Percentiles rank a stretch among this genome's conserved stretches.
phyloP scores from a whole-genome alignment of 108 stramenopile genomes.

The Schizochytrium sp. region DNA sequence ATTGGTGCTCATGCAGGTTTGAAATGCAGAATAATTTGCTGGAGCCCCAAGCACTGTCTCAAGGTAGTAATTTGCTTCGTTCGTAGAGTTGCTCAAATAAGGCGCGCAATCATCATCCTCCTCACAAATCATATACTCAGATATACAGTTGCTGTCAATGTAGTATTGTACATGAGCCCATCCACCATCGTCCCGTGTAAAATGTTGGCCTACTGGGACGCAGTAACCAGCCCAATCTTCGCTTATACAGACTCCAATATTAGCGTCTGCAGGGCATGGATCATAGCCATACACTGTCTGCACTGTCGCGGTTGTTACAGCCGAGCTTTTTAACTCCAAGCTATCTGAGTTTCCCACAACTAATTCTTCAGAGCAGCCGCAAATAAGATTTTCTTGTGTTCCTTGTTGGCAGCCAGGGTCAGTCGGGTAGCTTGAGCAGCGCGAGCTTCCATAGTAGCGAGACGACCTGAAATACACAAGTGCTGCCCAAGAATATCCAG shows the following conservation, averaged over 20 bases:
- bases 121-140: background rate
- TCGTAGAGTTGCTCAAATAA: background rate
- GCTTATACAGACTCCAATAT: too few relatives aligned
- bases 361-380: conserved; percentile 28
- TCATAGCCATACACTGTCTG: background rate
- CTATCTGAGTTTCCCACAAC: background rate
- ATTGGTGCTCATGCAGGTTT: conserved; percentile 17
- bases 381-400: background rate
- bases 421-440: background rate
- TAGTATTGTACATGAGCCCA: too few relatives aligned
- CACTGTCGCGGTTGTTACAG: background rate
- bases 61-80: background rate
- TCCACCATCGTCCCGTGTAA: too few relatives aligned
- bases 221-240: too few relatives aligned
- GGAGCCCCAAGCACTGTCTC: background rate
- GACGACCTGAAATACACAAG: background rate
- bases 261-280: background rate
- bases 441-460: background rate
- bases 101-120: background rate
- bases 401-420: background rate
- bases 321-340: background rate
- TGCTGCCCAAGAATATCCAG: background rate
- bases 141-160: too few relatives aligned
- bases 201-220: too few relatives aligned
- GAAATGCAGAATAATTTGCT: background rate